Evolutionary conservation across 306 rosid genomes (phyloP).

Genomic region (Cercis canadensis): DNA sequence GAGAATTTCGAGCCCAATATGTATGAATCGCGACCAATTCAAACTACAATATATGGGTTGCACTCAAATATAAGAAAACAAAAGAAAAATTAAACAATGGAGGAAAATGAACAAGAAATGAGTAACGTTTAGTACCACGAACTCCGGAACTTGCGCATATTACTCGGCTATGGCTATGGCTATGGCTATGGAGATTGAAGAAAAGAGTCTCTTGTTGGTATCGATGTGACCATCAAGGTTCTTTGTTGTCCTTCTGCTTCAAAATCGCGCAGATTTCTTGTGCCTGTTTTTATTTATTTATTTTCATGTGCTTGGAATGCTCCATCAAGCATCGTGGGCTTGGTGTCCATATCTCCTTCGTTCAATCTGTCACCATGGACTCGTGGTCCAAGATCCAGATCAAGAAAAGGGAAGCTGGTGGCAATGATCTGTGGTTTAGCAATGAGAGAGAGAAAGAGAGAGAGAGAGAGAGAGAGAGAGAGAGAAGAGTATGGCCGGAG

Average conservation of each 20-base stretch:
- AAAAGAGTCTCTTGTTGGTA: slow-evolving; percentile 46
- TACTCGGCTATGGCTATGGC: slow-evolving; percentile 23
- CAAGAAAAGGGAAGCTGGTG: slow-evolving; percentile 97
- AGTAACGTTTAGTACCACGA: slow-evolving; percentile 36
- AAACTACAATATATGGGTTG: slow-evolving; percentile 36
- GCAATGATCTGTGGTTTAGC: too few relatives aligned
- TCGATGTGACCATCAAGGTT: slow-evolving; percentile 47
- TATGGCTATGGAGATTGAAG: slow-evolving; percentile 47
- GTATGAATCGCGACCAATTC: slow-evolving; percentile 40
- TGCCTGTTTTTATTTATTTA: neutral
- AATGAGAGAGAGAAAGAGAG: too few relatives aligned
- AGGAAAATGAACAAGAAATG: slow-evolving; percentile 27
- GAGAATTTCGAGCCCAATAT: slow-evolving; percentile 53
- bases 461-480: too few relatives aligned
- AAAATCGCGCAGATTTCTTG: slow-evolving; percentile 43
- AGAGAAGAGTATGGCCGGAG: too few relatives aligned
- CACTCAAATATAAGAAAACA: slow-evolving; percentile 28
- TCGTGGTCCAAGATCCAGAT: slow-evolving; percentile 99
- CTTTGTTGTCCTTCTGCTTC: slow-evolving; percentile 45
- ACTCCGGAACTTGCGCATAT: slow-evolving; percentile 52
- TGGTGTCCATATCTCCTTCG: slow-evolving; percentile 98
- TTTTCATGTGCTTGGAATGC: slow-evolving; percentile 95
- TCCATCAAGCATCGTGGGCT: slow-evolving; percentile 99
- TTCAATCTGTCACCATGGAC: slow-evolving; percentile 98
- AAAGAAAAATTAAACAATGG: slow-evolving; percentile 26